phyloP scores from a whole-genome alignment of 768 basidiomycete species.

The Termitomyces sp. region DNA sequence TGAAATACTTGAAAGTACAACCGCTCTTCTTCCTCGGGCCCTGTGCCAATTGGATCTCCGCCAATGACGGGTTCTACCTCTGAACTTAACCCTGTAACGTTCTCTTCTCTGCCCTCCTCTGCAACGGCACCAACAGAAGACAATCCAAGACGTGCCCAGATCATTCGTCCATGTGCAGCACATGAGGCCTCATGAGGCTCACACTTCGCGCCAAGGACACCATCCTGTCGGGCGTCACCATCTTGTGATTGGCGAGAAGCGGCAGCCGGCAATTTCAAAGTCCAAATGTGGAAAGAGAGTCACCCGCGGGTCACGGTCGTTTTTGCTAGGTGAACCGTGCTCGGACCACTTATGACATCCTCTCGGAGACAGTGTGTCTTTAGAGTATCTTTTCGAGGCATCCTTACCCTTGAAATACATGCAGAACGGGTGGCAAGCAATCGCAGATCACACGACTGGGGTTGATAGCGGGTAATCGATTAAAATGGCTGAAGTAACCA shows the following conservation, averaged over 20 bases:
- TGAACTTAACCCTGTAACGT: not conserved
- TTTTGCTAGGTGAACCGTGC: no score
- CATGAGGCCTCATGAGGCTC: no score
- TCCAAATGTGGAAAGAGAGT: not conserved
- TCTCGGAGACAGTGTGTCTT: not conserved
- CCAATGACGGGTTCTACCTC: not conserved
- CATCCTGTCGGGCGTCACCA: no score
- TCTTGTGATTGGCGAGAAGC: not conserved
- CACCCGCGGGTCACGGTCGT: no score
- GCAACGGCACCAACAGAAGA: not conserved
- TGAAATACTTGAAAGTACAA: no score
- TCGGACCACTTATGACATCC: not conserved
- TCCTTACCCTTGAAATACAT: no score
- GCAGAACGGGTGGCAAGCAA: not conserved
- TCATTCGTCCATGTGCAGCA: not conserved
- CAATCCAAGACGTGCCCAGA: not conserved
- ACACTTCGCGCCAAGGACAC: not conserved
- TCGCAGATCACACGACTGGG: not conserved
- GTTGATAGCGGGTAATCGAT: not conserved
- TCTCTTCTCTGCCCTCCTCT: not conserved
- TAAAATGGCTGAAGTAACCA: no score
- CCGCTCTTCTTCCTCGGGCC: no score
- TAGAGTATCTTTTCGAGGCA: not conserved
- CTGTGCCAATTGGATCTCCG: not conserved
- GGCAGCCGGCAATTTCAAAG: not conserved